Base-by-base conservation (phyloP, 257 asterid genomes). In the Nicotiana knightiana region DNA sequence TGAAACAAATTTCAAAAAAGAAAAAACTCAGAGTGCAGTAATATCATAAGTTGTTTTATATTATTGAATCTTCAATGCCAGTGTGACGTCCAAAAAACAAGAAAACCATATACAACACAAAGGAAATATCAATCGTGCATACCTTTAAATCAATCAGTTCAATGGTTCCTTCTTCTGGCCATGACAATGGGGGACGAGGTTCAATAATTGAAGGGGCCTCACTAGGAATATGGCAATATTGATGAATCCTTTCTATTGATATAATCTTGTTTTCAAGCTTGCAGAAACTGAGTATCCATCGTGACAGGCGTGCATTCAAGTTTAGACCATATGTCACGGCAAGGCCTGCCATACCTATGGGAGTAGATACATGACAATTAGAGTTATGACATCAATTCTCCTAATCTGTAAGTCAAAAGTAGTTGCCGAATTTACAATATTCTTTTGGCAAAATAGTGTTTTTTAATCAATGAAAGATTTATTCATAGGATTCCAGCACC, bases 251-350 rank as follows among this genome's bases (percentile, higher is more conserved):
- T 88, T 96, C 99, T 67, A 96, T 89, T 8, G 99, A 96, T 83
- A 96, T 91, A 67, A 96, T 93, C 89, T 96, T 96, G 90, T 96
- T 96, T 92, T 96, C 98, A 46, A 96, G 98, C 91, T 96, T 96
- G 91, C 99, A 96, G 86, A 94, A 96, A 89, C 99, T 94, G 35
- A 96, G 98, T 83, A 96, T 96, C 99, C 99, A 96, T 63, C 99
- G 88, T 18, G 99, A 96, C 82, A 96, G 86, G 6, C 98, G 99
- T 62, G 97, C 97, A 87, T 96, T 96, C 92, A 96, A 70, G 83
- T 96, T 96, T 75, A 96, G 93, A 84, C 99, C 99, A 79, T 96
- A 96, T 12, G 99, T 94, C 83, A 93, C 98, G 46, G 99, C 98
- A 81, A 94, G 97, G 80, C 99, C 99, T 57, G 99, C 99, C 98